Evolutionary conservation across 352 stramenopile genomes (phyloP).

Genomic region (Phytophthora boehmeriae): DNA sequence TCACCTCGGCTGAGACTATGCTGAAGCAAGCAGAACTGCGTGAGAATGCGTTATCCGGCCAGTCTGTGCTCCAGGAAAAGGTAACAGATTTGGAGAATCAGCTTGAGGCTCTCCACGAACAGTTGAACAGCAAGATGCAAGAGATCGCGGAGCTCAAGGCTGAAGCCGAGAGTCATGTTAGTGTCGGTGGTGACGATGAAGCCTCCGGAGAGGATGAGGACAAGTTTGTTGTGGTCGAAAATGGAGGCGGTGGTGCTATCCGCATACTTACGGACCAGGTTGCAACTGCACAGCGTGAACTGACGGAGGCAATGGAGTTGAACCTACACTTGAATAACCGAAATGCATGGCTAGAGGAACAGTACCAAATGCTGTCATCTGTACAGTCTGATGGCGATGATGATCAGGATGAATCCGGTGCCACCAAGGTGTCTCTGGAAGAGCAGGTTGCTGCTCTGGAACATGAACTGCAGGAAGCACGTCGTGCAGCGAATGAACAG

Average conservation of each 20-base stretch:
- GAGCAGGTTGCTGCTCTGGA: constrained; percentile 39
- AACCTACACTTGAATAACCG: constrained; percentile 82
- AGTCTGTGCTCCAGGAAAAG: constrained; percentile 56
- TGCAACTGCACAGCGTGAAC: constrained; percentile 64
- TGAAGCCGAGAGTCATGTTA: constrained; percentile 24
- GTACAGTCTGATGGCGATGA: constrained; percentile 40
- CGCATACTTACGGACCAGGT: constrained; percentile 78
- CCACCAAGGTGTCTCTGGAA: constrained; percentile 29
- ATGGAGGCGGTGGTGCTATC: constrained; percentile 49
- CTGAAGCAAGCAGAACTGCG: constrained; percentile 62
- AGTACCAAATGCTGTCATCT: constrained; percentile 55
- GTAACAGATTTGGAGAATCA: constrained; percentile 66
- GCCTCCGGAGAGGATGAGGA: constrained; percentile 34
- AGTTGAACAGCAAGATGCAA: constrained; percentile 64
- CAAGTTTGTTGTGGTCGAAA: constrained; percentile 56
- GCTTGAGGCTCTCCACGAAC: constrained; percentile 62
- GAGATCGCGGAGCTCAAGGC: constrained; percentile 46
- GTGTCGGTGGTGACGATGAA: constrained; percentile 21
- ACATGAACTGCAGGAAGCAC: constrained; percentile 48
- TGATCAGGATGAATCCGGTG: constrained; percentile 33
- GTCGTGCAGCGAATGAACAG: constrained; percentile 34
- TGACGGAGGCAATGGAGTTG: constrained; percentile 85
- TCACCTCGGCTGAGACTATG: constrained; percentile 61
- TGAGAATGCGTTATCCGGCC: constrained; percentile 57
- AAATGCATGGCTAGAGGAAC: constrained; percentile 80